Evolutionary conservation across 495 filamentous ascomycete genomes (phyloP).

Genomic region (Parathielavia appendiculata): DNA sequence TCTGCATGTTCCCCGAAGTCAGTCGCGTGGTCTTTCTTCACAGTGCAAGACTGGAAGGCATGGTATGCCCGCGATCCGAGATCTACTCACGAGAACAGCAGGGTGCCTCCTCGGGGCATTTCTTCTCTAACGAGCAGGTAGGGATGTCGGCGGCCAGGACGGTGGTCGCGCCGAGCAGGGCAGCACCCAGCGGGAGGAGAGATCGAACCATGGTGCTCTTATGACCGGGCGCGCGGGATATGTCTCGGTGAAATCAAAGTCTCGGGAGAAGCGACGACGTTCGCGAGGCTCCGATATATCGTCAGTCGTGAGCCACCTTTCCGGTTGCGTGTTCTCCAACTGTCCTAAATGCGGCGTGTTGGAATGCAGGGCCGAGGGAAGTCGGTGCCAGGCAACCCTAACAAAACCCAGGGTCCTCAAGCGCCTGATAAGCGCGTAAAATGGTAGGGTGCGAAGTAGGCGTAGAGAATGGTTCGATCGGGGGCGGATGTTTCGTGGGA

Average conservation of each 20-base stretch:
- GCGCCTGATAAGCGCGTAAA: neutral
- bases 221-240: neutral
- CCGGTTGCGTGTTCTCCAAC: conserved; percentile 5
- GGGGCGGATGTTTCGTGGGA: neutral
- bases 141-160: conserved; percentile 33
- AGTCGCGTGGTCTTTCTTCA: conserved; percentile 8
- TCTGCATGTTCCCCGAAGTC: conserved; percentile 49
- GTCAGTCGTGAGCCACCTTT: neutral
- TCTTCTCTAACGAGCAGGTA: conserved; percentile 46
- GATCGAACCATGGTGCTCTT: conserved; percentile 33
- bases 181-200: conserved; percentile 35
- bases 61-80: neutral
- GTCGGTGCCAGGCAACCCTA: neutral
- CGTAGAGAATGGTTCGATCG: neutral
- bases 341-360: neutral
- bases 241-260: neutral
- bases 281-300: neutral
- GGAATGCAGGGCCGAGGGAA: neutral
- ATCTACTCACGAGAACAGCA: conserved; percentile 88
- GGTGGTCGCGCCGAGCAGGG: conserved; percentile 38
- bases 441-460: neutral
- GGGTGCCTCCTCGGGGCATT: conserved; percentile 69
- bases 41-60: neutral
- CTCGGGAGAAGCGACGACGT: neutral
- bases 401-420: neutral